Conservation (phyloP, 2,329 filamentous ascomycete genomes). For the Didymella pinodella region DNA sequence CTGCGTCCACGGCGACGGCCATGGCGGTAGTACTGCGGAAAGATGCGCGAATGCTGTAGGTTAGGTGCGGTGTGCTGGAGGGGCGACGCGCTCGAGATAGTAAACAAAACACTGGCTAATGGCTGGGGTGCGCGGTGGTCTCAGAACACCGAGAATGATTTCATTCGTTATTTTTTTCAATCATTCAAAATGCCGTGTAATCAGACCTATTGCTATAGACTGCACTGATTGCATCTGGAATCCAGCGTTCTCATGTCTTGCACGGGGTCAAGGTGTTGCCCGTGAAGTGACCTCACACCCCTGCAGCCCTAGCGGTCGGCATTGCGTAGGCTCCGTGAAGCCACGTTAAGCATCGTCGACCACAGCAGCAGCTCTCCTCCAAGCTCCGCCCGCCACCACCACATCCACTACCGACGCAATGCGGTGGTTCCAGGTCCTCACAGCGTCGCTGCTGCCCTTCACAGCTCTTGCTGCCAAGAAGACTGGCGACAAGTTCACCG, state of each 20-base stretch:
- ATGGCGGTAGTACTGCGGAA: slow-evolving; percentile 37
- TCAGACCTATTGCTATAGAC: too few species aligned
- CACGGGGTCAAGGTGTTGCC: neutral
- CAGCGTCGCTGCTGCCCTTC: slow-evolving; percentile 69
- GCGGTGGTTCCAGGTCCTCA: slow-evolving; percentile 69
- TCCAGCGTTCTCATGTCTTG: neutral
- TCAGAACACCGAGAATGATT: slow-evolving; percentile 8
- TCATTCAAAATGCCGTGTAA: too few species aligned
- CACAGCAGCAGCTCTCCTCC: slow-evolving; percentile 21
- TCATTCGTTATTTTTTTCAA: neutral
- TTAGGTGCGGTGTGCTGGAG: slow-evolving; percentile 27
- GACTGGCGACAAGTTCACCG: slow-evolving; percentile 70
- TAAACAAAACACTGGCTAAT: slow-evolving; percentile 43
- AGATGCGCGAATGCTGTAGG: slow-evolving; percentile 27
- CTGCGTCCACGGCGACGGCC: slow-evolving; percentile 37
- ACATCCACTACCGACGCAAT: slow-evolving; percentile 60
- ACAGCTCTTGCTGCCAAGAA: slow-evolving; percentile 71
- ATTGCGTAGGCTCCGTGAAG: slow-evolving; percentile 45
- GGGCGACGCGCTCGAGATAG: slow-evolving; percentile 39
- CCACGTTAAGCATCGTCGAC: slow-evolving; percentile 42
- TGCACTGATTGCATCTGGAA: too few species aligned
- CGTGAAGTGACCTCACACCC: slow-evolving; percentile 19
- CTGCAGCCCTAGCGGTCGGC: slow-evolving; percentile 28
- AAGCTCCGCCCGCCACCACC: slow-evolving; percentile 25
- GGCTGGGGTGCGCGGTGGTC: neutral